A percentile compares a stretch with the other conserved stretches of the same genome.
phyloP scores from a whole-genome alignment of 2,329 filamentous ascomycete genomes.

The Fusarium tricinctum region DNA sequence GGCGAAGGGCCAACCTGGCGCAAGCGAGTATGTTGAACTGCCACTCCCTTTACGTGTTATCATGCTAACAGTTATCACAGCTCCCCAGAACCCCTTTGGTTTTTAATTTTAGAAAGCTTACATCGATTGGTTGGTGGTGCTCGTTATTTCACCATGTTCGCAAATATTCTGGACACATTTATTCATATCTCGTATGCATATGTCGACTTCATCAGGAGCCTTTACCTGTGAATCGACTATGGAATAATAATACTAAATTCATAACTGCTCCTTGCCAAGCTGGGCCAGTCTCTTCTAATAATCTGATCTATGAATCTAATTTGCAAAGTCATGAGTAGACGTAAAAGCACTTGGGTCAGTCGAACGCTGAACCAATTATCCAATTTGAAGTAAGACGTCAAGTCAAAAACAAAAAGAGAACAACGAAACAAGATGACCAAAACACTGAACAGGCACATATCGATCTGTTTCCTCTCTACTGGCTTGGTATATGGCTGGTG shows the following conservation, averaged over 20 bases:
- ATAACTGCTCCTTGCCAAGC: conserved; percentile 22
- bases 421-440: neutral
- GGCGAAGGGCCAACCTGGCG: conserved; percentile 87
- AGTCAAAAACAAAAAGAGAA: neutral
- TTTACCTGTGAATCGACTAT: conserved; percentile 37
- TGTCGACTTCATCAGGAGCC: conserved; percentile 42
- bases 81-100: conserved; percentile 68
- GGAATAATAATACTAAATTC: conserved; percentile 48
- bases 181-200: conserved; percentile 45
- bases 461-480: neutral
- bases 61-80: conserved; percentile 52
- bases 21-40: conserved; percentile 87
- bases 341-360: conserved; percentile 5
- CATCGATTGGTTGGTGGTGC: conserved; percentile 16
- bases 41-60: neutral
- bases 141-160: conserved; percentile 21
- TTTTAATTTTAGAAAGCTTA: conserved; percentile 54
- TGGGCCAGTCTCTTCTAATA: conserved; percentile 39
- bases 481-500: neutral
- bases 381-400: neutral
- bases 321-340: conserved; percentile 19
- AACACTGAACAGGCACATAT: neutral
- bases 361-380: neutral
- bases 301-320: conserved; percentile 35
- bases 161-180: conserved; percentile 47